These are phyloP conservation scores for Aspergillus candidus DNA, from an alignment of 2,329 filamentous ascomycete genomes.

Conservation along the genomic window DNA sequence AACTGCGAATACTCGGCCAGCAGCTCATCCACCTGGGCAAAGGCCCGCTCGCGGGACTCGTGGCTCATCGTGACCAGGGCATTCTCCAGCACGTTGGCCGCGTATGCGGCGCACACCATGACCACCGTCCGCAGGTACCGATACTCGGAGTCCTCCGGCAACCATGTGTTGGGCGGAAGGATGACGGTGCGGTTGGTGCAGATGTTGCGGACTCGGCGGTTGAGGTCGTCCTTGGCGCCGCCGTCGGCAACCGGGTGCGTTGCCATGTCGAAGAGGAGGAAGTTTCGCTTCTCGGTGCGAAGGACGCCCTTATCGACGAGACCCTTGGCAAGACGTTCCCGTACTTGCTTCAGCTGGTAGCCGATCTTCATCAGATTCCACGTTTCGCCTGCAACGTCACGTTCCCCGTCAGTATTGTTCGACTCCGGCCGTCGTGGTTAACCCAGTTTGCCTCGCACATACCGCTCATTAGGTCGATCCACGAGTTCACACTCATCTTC, in stretches of 20 bases:
- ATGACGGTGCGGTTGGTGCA: conserved; percentile 93
- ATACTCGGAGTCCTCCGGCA: conserved; percentile 92
- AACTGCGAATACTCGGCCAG: conserved; percentile 95
- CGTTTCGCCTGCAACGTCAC: conserved; percentile 67
- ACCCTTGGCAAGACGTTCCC: conserved; percentile 92
- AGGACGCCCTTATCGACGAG: conserved; percentile 98
- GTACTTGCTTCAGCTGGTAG: conserved; percentile 98
- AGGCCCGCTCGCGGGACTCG: conserved; percentile 87
- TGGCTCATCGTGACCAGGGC: conserved; percentile 90
- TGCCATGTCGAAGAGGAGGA: conserved; percentile 99
- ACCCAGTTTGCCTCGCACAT: conserved; percentile 21
- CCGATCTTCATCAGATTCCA: conserved; percentile 99
- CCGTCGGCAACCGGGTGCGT: conserved; percentile 95
- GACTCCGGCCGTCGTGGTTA: not conserved
- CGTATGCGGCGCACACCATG: conserved; percentile 97
- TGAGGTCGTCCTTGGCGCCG: conserved; percentile 95
- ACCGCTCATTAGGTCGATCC: conserved; percentile 99
- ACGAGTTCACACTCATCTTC: conserved; percentile 99
- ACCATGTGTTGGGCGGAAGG: conserved; percentile 75
- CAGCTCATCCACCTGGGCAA: conserved; percentile 88
- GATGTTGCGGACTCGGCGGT: conserved; percentile 83
- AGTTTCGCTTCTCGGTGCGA: conserved; percentile 98
- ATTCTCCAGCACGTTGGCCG: conserved; percentile 96
- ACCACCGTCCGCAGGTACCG: conserved; percentile 83
- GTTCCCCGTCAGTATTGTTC: conserved; percentile 5